phyloP scores from a whole-genome alignment of 768 basidiomycete species.

The Phanerochaete sordida region DNA sequence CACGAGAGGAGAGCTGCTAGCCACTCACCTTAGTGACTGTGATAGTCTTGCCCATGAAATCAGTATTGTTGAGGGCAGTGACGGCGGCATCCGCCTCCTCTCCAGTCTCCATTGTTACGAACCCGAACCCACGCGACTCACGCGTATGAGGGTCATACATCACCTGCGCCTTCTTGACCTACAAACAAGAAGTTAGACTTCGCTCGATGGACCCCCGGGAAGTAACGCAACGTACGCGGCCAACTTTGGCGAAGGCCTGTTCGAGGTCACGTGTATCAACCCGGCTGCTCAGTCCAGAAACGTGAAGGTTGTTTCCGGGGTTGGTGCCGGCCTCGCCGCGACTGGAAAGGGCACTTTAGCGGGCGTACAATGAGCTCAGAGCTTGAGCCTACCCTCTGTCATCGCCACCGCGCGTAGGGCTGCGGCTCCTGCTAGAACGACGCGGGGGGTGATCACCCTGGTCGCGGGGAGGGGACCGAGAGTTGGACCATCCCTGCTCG shows the following conservation, averaged over 20 bases:
- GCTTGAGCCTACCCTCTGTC: constrained; percentile 49
- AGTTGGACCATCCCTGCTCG: constrained; percentile 50
- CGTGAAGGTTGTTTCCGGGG: constrained; percentile 65
- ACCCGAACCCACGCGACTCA: constrained; percentile 81
- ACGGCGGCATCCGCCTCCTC: constrained; percentile 95
- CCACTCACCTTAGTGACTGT: constrained; percentile 79
- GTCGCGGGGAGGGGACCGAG: constrained; percentile 43
- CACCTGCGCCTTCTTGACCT: constrained; percentile 64
- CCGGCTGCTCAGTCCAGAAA: constrained; percentile 54
- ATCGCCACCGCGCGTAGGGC: constrained; percentile 48
- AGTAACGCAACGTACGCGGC: constrained; percentile 54
- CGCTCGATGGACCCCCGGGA: background rate
- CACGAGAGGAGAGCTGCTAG: background rate
- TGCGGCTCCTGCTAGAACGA: constrained; percentile 76
- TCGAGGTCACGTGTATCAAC: constrained; percentile 87
- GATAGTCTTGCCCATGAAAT: constrained; percentile 82
- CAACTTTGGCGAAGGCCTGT: constrained; percentile 83
- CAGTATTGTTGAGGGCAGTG: constrained; percentile 76
- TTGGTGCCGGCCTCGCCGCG: constrained; percentile 39
- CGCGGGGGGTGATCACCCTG: constrained; percentile 49
- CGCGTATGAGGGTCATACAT: constrained; percentile 67
- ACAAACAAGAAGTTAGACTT: background rate
- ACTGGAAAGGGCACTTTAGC: background rate
- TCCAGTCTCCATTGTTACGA: constrained; percentile 78
- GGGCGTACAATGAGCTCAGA: background rate